These are phyloP conservation scores for Hansenula sp. DNA, from an alignment of 1,139 yeast genomes.

Conservation along the genomic window DNA sequence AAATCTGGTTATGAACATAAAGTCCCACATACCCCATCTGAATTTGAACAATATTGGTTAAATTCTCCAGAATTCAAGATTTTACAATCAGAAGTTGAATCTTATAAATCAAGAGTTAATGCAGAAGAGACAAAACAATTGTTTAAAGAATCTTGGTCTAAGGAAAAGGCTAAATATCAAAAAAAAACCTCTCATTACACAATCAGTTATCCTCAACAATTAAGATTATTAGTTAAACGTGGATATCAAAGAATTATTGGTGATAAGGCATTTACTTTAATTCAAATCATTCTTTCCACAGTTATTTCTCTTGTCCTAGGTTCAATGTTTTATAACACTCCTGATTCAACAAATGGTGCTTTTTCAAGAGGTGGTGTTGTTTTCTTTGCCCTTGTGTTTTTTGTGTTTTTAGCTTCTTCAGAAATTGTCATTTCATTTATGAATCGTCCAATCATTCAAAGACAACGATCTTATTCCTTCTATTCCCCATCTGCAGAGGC, in stretches of 20 bases:
- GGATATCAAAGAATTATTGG: constrained; percentile 55
- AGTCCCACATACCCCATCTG: constrained; percentile 67
- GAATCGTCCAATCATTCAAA: constrained; percentile 68
- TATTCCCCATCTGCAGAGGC: constrained; percentile 72
- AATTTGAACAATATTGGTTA: constrained; percentile 65
- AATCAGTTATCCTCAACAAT: constrained; percentile 51
- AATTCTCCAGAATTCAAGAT: constrained; percentile 46
- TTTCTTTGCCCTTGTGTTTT: constrained; percentile 67
- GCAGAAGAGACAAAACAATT: constrained; percentile 34
- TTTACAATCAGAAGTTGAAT: constrained; percentile 39
- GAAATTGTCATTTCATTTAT: constrained; percentile 60
- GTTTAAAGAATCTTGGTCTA: constrained; percentile 14
- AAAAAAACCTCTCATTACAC: constrained; percentile 51
- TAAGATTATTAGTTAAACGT: constrained; percentile 47
- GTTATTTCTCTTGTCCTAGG: constrained; percentile 36
- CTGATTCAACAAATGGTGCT: constrained; percentile 41
- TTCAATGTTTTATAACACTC: constrained; percentile 60
- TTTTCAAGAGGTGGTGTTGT: constrained; percentile 58
- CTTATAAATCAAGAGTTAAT: constrained; percentile 27
- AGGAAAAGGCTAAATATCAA: constrained; percentile 38
- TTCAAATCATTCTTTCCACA: constrained; percentile 57
- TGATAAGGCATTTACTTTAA: constrained; percentile 58
- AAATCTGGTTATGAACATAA: constrained; percentile 48
- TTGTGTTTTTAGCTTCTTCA: constrained; percentile 61
- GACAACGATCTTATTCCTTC: constrained; percentile 61